Evolutionary conservation across 2,329 filamentous ascomycete species (phyloP).

Genomic region (Teratosphaeria gauchensis): DNA sequence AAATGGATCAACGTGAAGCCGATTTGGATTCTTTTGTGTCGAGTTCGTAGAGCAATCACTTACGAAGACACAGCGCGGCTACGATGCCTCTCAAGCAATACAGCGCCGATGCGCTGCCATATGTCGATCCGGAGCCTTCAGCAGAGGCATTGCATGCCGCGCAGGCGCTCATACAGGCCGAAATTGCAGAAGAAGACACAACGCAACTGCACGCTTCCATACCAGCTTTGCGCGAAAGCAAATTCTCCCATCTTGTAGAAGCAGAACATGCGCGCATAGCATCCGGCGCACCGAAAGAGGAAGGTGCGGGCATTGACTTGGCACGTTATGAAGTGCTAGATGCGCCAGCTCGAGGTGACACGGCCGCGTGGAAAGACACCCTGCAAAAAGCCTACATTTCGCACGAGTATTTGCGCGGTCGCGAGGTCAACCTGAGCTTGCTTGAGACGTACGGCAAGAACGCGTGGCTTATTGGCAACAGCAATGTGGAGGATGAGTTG

Average conservation of each 20-base stretch:
- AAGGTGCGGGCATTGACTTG: constrained; percentile 59
- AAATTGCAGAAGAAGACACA: constrained; percentile 45
- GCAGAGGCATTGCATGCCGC: constrained; percentile 54
- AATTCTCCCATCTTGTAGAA: constrained; percentile 57
- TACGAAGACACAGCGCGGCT: neutral
- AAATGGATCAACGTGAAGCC: neutral
- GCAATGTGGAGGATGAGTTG: constrained; percentile 64
- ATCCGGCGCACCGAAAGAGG: constrained; percentile 37
- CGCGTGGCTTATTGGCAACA: constrained; percentile 81
- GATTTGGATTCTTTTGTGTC: neutral
- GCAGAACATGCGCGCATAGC: constrained; percentile 61
- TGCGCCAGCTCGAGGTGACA: constrained; percentile 37
- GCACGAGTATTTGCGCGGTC: constrained; percentile 47
- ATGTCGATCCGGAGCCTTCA: constrained; percentile 70
- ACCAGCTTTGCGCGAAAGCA: constrained; percentile 41
- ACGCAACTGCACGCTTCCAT: constrained; percentile 50
- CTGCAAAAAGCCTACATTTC: constrained; percentile 49
- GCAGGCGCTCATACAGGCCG: constrained; percentile 57
- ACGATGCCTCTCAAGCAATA: constrained; percentile 59
- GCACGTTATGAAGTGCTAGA: constrained; percentile 75
- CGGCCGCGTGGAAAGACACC: constrained; percentile 41
- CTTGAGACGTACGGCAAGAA: constrained; percentile 78
- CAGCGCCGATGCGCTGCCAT: constrained; percentile 72
- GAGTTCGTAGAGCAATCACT: neutral
- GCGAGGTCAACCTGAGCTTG: constrained; percentile 56